Conservation (phyloP, 352 stramenopile species). For the Globisporangium spinosum region DNA sequence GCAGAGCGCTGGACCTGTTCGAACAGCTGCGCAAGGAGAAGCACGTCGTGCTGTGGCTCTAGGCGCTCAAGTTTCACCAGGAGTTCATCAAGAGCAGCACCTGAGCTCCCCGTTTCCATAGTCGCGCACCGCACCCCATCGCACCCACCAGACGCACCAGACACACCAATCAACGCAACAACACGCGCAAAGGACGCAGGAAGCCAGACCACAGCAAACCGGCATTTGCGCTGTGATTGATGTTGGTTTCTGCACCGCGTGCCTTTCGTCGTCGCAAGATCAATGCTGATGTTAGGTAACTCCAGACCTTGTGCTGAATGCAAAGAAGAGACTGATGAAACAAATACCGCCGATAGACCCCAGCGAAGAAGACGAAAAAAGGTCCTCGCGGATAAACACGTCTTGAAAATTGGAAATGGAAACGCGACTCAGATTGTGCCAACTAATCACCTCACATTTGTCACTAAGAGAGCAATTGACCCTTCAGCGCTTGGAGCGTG, state of each 20-base stretch:
- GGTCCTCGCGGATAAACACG: background rate
- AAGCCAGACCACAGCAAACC: background rate
- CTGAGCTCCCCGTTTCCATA: constrained; percentile 7
- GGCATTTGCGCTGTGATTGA: background rate
- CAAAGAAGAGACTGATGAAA: background rate
- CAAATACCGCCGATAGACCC: background rate
- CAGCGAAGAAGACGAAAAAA: background rate
- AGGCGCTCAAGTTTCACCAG: constrained; percentile 57
- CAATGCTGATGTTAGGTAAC: background rate
- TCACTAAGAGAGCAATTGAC: background rate
- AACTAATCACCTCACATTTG: background rate
- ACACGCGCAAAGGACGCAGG: background rate
- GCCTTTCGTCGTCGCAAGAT: background rate
- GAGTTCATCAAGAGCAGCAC: constrained; percentile 31
- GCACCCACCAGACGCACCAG: background rate
- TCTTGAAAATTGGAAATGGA: background rate
- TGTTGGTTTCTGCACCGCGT: background rate
- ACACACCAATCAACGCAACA: background rate
- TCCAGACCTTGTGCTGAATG: background rate
- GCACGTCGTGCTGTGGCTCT: constrained; percentile 43
- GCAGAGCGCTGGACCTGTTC: constrained; percentile 33
- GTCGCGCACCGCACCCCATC: background rate
- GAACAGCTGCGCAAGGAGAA: constrained; percentile 52
- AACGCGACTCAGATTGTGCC: background rate
- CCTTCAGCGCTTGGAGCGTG: background rate